phyloP scores from a whole-genome alignment of 108 stramenopile species.

The Cyclostephanos tholiformis region DNA sequence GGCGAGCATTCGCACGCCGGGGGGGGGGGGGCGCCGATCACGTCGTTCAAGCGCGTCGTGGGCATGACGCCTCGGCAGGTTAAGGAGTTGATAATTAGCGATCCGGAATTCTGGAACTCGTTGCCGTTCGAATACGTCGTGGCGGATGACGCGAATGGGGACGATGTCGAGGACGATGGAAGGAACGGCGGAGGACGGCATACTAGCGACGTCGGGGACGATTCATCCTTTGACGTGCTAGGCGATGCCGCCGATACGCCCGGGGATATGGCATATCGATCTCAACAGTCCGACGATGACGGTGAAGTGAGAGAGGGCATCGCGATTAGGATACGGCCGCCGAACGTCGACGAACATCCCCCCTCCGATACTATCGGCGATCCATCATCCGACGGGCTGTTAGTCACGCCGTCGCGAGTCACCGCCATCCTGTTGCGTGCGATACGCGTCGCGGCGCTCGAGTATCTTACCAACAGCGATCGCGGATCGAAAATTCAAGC shows the following conservation, averaged over 20 bases:
- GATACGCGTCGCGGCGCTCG: conserved; percentile 54
- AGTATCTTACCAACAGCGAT: conserved; percentile 47
- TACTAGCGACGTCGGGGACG: neutral
- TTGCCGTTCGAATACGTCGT: conserved; percentile 43
- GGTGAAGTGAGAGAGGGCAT: conserved; percentile 29
- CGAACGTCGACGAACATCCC: conserved; percentile 12
- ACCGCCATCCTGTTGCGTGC: conserved; percentile 54
- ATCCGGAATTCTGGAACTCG: conserved; percentile 58
- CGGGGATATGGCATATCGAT: neutral
- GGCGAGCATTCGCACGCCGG: conserved; percentile 7
- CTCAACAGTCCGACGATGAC: neutral
- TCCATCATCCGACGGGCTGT: conserved; percentile 2
- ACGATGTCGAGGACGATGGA: conserved; percentile 23
- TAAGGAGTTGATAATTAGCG: conserved; percentile 34
- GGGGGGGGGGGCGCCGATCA: conserved; percentile 26
- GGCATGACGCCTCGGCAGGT: conserved; percentile 54
- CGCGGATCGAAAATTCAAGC: conserved; percentile 48
- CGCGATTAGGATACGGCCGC: conserved; percentile 32
- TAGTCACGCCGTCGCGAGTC: conserved; percentile 58
- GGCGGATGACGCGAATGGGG: conserved; percentile 29
- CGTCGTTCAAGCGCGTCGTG: conserved; percentile 71
- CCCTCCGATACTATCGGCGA: neutral
- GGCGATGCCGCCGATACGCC: conserved; percentile 11
- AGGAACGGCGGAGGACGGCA: neutral
- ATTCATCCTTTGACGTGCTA: conserved; percentile 37